Percentiles rank a stretch among this genome's conserved stretches.
These are phyloP conservation scores for Daldinia bambusicola DNA, from an alignment of 495 filamentous ascomycete species.

Conservation along the genomic window DNA sequence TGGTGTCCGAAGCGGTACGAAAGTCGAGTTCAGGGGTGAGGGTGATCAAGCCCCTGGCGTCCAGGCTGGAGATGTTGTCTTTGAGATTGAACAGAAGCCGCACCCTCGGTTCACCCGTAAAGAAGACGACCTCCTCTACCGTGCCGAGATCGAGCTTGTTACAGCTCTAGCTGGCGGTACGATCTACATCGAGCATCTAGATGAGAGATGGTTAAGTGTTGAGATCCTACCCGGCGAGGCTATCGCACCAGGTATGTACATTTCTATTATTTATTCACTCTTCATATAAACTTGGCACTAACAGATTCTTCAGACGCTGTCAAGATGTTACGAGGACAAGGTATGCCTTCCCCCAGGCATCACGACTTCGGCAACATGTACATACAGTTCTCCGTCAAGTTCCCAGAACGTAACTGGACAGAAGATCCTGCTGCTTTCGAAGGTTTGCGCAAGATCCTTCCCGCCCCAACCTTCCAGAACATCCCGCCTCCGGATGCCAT, in stretches of 20 bases:
- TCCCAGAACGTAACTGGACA: constrained; percentile 78
- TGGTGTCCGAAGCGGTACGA: constrained; percentile 91
- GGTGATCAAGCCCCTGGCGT: constrained; percentile 96
- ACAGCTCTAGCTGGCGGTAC: constrained; percentile 92
- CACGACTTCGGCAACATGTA: constrained; percentile 97
- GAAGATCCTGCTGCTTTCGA: constrained; percentile 65
- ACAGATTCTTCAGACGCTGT: constrained; percentile 69
- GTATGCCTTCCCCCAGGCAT: constrained; percentile 97
- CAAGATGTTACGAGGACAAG: constrained; percentile 95
- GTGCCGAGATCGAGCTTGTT: constrained; percentile 93
- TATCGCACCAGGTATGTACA: constrained; percentile 84
- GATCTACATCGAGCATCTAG: constrained; percentile 93
- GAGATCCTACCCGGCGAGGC: constrained; percentile 92
- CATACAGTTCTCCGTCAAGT: constrained; percentile 97
- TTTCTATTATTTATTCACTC: constrained; percentile 25
- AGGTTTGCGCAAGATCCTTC: constrained; percentile 82
- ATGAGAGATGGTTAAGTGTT: constrained; percentile 94
- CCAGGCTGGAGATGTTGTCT: constrained; percentile 91
- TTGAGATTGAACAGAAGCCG: constrained; percentile 98
- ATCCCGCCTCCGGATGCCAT: constrained; percentile 81
- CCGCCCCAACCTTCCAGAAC: constrained; percentile 68
- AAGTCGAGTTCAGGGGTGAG: constrained; percentile 95
- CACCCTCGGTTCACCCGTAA: constrained; percentile 94
- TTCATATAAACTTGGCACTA: constrained; percentile 20
- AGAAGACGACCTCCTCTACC: constrained; percentile 95